Base-by-base conservation (phyloP, 2,329 filamentous ascomycete genomes). In the Hypoxylon sp. region DNA sequence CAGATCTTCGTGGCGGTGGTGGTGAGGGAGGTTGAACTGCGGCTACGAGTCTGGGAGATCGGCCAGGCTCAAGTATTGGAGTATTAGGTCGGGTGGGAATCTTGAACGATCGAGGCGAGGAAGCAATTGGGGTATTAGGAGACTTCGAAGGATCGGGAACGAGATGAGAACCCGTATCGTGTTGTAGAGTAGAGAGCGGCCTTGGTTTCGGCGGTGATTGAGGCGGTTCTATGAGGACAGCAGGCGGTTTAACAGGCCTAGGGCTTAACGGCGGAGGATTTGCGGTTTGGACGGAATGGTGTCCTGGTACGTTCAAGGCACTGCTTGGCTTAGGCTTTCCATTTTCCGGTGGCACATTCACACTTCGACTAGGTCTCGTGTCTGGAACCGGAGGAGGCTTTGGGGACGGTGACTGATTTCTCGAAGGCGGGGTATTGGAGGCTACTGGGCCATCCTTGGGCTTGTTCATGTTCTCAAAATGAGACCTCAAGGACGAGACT, bases 401-500 rank as follows among this genome's bases (percentile, higher is more conserved):
- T 39, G 74, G 81, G 62, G 65, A 81, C 33, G 65, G 75, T 31
- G 68, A 81, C 68, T 70, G 65, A 67, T 76, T 77, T 53, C 78
- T 78, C 42, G 79, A 70, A 17, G 78, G 74, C 37, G 67, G 48
- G 35, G 67, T 24, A 35, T 75, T 33, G 37, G 74, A 73, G 31
- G 74, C 67, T 31, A 80, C 79, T 62, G 82, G 77, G 22, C 67
- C 56, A 66, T 83, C 79, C 62, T 82, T 82, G 59, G 79, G 70
- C 77, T 84, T 87, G 71, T 86, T 84, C 83, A 95, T 89, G 77
- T 91, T 93, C 83, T 96, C 93, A 79, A 95, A 96, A 74, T 92
- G 90, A 70, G 92, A 93, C 68, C 91, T 87, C 67, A 96, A 84
- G 56, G 92, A 94, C 56, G 93, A 96, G 55, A 96, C 92, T 26